These are phyloP conservation scores for Argentina anserina DNA, from an alignment of 306 rosid genomes.

Conservation along the genomic window DNA sequence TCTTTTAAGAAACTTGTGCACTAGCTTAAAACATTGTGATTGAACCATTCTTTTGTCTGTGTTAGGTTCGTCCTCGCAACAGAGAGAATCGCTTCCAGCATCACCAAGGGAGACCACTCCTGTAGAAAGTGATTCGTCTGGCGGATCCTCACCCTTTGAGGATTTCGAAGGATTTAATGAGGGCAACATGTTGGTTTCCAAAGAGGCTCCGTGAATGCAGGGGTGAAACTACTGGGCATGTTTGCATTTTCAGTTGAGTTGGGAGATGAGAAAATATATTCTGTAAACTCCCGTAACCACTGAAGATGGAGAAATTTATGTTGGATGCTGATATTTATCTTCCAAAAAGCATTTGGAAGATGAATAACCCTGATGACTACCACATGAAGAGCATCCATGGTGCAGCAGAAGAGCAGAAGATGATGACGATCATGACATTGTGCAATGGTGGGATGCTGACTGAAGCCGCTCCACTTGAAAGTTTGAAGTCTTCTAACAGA, in stretches of 20 bases:
- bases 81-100: slow-evolving; percentile 72
- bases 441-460: neutral
- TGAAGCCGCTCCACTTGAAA: neutral
- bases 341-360: neutral
- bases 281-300: neutral
- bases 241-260: slow-evolving; percentile 8
- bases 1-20: neutral
- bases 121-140: slow-evolving; percentile 80
- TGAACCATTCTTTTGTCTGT: slow-evolving; percentile 1
- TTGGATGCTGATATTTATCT: neutral
- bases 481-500: neutral
- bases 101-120: slow-evolving; percentile 81
- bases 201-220: slow-evolving; percentile 11
- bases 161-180: slow-evolving; percentile 86
- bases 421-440: neutral
- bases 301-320: neutral
- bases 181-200: slow-evolving; percentile 23
- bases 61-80: slow-evolving; percentile 78
- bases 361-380: neutral
- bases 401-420: neutral
- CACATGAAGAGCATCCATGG: neutral
- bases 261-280: neutral
- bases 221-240: neutral
- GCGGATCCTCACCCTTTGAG: slow-evolving; percentile 86
- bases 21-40: neutral